Base-by-base conservation (phyloP, 1,139 yeast genomes). In the Suhomyces yuchorum region DNA sequence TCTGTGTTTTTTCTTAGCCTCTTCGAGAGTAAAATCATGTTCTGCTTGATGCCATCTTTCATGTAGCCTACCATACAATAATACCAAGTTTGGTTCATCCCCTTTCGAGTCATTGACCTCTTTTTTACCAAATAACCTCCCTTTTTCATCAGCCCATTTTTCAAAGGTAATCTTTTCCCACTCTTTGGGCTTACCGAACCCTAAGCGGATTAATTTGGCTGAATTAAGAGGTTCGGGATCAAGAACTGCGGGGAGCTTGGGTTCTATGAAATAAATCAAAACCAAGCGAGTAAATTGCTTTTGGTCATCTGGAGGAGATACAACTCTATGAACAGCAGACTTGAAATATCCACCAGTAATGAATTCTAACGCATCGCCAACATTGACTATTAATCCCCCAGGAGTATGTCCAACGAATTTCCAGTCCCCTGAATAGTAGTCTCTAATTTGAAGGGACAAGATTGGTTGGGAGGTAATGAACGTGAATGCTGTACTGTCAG, bases 391-490 rank as follows among this genome's bases (percentile, higher is more conserved):
- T 14, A 65, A 53, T 7, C 59, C 63, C 6, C 61, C 63, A 1
- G 65, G 66, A 9, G 57, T 57, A 37, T 65, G 67, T 3, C 64
- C 63, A 11, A 65, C 68, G 37, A 57, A 65, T 39, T 57, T 63
- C 69, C 69, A 65, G 22, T 57, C 51, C 6, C 68, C 68, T 14
- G 61, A 49, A 40, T 50, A 58, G 40, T 60, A 60, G 45, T 62
- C 66, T 43, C 67, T 54, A 18, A 65, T 61, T 43, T 65, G 69
- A 20, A 65, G 55, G 2, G 67, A 63, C 24, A 62, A 56, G 41
- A 67, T 66, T 15, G 70, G 69, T 44, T 67, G 71, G 8, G 67
- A 62, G 12, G 66, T 61, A 36, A 65, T 59, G 41, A 65, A 61
- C 1, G 70, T 65, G 40, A 65, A 61, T 4, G 63, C 67, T 20